Conservation (phyloP, 1,284 basidiomycete species). For the Puccinia coronata region DNA sequence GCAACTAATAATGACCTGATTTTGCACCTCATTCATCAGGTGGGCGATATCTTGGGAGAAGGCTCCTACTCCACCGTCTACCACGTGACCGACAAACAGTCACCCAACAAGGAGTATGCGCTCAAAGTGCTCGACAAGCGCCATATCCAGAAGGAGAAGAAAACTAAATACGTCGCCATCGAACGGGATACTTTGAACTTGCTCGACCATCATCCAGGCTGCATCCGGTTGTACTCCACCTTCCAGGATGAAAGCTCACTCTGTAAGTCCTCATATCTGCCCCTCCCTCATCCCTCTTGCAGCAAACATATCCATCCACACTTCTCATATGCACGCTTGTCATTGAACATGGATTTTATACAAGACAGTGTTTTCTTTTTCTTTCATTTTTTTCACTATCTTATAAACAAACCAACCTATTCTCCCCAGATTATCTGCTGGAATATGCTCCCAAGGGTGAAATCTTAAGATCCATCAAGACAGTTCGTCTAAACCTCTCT, state of each 20-base stretch:
- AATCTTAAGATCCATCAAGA: conserved; percentile 74
- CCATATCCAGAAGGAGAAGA: conserved; percentile 65
- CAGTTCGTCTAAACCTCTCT: conserved; percentile 49
- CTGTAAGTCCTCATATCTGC: conserved; percentile 7
- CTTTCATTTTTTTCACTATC: background rate
- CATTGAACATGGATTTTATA: background rate
- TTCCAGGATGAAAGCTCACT: conserved; percentile 54
- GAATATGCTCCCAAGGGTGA: conserved; percentile 89
- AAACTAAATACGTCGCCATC: conserved; percentile 67
- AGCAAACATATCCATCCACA: background rate
- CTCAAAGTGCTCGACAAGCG: conserved; percentile 75
- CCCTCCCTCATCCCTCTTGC: background rate
- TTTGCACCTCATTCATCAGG: conserved; percentile 18
- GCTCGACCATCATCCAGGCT: conserved; percentile 59
- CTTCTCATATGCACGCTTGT: background rate
- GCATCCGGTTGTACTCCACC: conserved; percentile 55
- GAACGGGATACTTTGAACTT: conserved; percentile 67
- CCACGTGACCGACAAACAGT: conserved; percentile 31
- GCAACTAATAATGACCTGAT: no score
- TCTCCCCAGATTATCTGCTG: conserved; percentile 75
- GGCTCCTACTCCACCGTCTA: conserved; percentile 61
- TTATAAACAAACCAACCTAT: background rate
- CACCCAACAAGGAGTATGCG: conserved; percentile 63
- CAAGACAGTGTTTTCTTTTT: background rate
- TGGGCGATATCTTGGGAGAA: conserved; percentile 60